Percentiles rank a stretch among this genome's conserved stretches.
phyloP scores from a whole-genome alignment of 1,284 basidiomycete species.

The Cutaneotrichosporon daszewskae region DNA sequence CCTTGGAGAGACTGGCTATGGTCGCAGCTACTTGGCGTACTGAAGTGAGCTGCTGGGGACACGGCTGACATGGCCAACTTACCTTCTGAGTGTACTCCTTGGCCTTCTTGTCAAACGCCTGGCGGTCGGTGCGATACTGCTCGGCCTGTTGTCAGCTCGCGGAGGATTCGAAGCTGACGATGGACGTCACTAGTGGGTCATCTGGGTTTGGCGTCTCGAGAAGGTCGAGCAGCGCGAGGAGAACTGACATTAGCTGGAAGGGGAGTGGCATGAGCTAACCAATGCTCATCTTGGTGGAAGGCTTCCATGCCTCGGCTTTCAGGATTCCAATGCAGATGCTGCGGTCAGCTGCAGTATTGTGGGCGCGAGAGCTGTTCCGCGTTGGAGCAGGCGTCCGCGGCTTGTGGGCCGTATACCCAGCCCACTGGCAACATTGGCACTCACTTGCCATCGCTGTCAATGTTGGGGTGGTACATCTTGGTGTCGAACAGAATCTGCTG shows the following conservation, averaged over 20 bases:
- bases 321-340: constrained; percentile 54
- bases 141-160: constrained; percentile 35
- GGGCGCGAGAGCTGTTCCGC: too few species aligned
- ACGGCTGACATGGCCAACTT: too few species aligned
- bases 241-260: constrained; percentile 52
- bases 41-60: too few species aligned
- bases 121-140: constrained; percentile 38
- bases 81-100: constrained; percentile 41
- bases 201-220: constrained; percentile 81
- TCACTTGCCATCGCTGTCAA: constrained; percentile 69
- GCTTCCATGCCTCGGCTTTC: constrained; percentile 67
- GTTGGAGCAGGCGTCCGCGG: too few species aligned
- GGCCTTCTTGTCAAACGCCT: constrained; percentile 40
- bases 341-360: constrained; percentile 8
- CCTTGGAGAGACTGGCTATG: too few species aligned
- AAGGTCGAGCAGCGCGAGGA: constrained; percentile 74
- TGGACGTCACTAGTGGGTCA: constrained; percentile 65
- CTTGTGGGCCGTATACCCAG: too few species aligned
- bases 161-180: constrained; percentile 25
- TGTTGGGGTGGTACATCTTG: constrained; percentile 61
- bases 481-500: constrained; percentile 80
- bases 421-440: constrained; percentile 28
- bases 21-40: too few species aligned
- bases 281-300: constrained; percentile 67
- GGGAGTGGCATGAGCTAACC: constrained; percentile 51